phyloP scores from a whole-genome alignment of 2,329 filamentous ascomycete species.

The Aureobasidium sp. region DNA sequence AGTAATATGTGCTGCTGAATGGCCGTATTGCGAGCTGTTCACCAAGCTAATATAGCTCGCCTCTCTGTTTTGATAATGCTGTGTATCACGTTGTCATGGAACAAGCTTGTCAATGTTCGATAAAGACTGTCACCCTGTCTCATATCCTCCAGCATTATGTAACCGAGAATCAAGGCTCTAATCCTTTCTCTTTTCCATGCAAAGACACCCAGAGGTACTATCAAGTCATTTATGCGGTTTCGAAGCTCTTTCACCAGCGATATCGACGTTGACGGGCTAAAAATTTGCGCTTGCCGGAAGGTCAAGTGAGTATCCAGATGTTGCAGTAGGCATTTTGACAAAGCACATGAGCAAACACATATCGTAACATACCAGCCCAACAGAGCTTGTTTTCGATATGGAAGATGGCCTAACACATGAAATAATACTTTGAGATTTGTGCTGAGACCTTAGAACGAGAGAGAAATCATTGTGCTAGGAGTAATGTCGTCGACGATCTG shows the following conservation, averaged over 20 bases:
- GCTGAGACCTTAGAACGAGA: not conserved
- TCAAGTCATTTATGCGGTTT: not conserved
- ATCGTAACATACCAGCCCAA: not conserved
- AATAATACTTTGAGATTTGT: no score
- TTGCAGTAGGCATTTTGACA: not conserved
- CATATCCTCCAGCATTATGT: not conserved
- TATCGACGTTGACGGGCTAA: not conserved
- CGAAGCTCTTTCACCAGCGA: not conserved
- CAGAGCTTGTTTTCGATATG: not conserved
- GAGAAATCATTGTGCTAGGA: not conserved
- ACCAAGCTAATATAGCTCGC: no score
- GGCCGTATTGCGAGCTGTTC: no score
- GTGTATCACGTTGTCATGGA: no score
- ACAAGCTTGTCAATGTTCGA: not conserved
- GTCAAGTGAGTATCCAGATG: no score
- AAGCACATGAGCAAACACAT: not conserved
- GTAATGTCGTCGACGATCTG: not conserved
- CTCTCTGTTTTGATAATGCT: not conserved
- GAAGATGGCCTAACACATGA: no score
- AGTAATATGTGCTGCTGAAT: no score
- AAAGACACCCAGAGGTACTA: not conserved
- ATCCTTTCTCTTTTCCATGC: not conserved
- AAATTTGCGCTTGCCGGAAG: not conserved
- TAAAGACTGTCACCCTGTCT: not conserved
- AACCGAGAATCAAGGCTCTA: not conserved